Percentiles rank a stretch among this genome's conserved stretches.
Conservation (phyloP, 305 asterid species). For the Ilex paraguariensis region DNA sequence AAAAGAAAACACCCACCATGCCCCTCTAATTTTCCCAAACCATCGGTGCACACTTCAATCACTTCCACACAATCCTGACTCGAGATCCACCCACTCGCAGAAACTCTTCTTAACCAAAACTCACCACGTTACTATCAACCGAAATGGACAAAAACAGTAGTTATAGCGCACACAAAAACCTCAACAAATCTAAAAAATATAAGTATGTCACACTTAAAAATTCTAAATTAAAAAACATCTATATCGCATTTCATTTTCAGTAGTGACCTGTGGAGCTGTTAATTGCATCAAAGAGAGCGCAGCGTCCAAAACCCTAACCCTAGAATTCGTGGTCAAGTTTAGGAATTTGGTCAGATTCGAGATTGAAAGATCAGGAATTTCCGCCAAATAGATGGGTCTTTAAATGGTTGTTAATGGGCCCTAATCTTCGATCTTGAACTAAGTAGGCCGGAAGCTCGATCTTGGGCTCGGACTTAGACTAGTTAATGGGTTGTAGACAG, state of each 20-base stretch:
- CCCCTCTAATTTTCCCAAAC: conserved; percentile 25
- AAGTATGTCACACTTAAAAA: background rate
- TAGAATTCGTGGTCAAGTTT: conserved; percentile 44
- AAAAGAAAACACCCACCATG: conserved; percentile 27
- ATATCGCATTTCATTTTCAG: background rate
- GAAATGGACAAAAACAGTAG: conserved; percentile 55
- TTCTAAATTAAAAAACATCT: too few relatives aligned
- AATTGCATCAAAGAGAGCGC: conserved; percentile 80
- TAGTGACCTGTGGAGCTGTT: conserved; percentile 62
- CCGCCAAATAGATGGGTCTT: too few relatives aligned
- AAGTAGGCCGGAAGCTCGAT: too few relatives aligned
- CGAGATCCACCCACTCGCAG: conserved; percentile 42
- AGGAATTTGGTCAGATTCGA: conserved; percentile 53
- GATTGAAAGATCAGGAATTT: conserved; percentile 17
- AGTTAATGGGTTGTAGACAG: too few relatives aligned
- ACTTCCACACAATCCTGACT: conserved; percentile 34
- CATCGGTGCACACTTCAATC: conserved; percentile 41
- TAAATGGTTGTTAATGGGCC: too few relatives aligned
- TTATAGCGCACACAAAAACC: conserved; percentile 40
- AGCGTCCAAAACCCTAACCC: conserved; percentile 54
- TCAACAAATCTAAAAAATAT: conserved; percentile 13
- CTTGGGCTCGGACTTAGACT: too few relatives aligned
- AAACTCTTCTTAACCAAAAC: conserved; percentile 27
- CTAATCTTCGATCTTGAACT: too few relatives aligned
- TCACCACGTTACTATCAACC: conserved; percentile 43